Base-by-base conservation (phyloP, 768 basidiomycete species). In the Pulveroboletus frians region DNA sequence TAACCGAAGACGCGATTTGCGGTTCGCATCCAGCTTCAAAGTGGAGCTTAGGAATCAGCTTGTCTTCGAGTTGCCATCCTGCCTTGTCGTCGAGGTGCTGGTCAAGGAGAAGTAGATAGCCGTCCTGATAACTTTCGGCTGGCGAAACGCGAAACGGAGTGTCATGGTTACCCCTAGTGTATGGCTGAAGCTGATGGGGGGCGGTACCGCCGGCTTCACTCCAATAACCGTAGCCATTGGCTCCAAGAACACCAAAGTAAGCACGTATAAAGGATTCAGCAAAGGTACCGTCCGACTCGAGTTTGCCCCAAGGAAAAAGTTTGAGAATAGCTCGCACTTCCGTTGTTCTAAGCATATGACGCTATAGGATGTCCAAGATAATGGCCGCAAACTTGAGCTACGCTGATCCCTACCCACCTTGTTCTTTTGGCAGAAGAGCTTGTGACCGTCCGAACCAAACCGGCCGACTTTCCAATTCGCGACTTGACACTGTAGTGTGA, bases 261-360 rank as follows among this genome's bases (percentile, higher is more conserved):
- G 67, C 74, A 13, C 64, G 67, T n/a, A 63, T 63, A 49, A 73
- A 35, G 17, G 67, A 55, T 37, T 60, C 59, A 5, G 57, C 47
- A 55, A 73, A 75, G 17, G 71, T 69, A 9, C 71, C 70, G 53
- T 75, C 74, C 9, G 59, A 63, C 49, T 76, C 73, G 18, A 75
- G 10, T 32, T 66, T 68, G 11, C 70, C 74, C 73, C 74, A 75
- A 8, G 73, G 69, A 52, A 74, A 75, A 20, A 69, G 67, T 17
- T 57, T 58, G 31, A 72, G 56, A 39, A 70, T 58, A 14, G 63
- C 61, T 29, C 63, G 71, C 15, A 69, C 58, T 47, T 68, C 53
- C 0, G 68, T 53, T 5, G 69, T 61, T 46, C 58, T 66, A 43
- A 65, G 44, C 73, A 74, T 74, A 47, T 73, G 67, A 50, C 63